Conservation (phyloP, 805 yeast genomes). For the Wickerhamiella shivajii region DNA sequence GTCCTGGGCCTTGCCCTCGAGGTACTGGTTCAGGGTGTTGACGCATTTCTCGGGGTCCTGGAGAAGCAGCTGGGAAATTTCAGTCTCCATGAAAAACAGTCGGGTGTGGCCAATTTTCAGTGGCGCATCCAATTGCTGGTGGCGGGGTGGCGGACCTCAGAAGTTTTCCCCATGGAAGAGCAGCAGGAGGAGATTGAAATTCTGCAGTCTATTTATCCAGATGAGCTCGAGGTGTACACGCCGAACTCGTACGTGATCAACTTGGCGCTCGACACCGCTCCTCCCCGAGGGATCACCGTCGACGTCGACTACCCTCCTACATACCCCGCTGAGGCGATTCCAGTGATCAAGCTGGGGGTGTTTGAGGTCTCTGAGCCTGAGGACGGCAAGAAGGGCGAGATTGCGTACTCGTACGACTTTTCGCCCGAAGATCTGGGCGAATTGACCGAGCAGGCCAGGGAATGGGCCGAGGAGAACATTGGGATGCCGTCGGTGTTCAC, state of each 20-base stretch:
- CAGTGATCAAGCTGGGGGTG: conserved; percentile 24
- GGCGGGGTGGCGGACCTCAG: background rate
- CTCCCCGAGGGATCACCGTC: conserved; percentile 42
- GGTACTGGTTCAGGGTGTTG: conserved; percentile 27
- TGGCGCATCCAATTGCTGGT: too few species aligned
- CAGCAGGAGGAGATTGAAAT: conserved; percentile 85
- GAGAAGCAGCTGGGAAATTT: conserved; percentile 23
- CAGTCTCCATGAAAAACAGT: too few species aligned
- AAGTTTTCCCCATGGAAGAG: conserved; percentile 47
- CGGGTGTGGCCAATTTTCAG: too few species aligned
- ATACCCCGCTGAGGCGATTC: conserved; percentile 66
- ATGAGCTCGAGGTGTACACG: conserved; percentile 45
- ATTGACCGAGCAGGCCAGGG: conserved; percentile 18
- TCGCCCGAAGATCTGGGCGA: conserved; percentile 25
- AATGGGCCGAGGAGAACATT: conserved; percentile 50
- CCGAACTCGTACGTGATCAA: conserved; percentile 41
- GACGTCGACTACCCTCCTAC: conserved; percentile 57
- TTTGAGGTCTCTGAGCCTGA: conserved; percentile 33
- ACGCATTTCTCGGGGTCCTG: conserved; percentile 44
- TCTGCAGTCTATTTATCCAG: conserved; percentile 83
- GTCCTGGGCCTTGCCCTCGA: conserved; percentile 27
- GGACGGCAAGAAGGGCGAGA: conserved; percentile 33
- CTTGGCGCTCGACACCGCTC: conserved; percentile 51
- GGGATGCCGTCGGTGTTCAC: conserved; percentile 92
- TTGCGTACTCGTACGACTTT: conserved; percentile 31